Percentiles rank a stretch among this genome's conserved stretches.
phyloP scores from a whole-genome alignment of 805 yeast species.

The Cyberlindnera japonica region DNA sequence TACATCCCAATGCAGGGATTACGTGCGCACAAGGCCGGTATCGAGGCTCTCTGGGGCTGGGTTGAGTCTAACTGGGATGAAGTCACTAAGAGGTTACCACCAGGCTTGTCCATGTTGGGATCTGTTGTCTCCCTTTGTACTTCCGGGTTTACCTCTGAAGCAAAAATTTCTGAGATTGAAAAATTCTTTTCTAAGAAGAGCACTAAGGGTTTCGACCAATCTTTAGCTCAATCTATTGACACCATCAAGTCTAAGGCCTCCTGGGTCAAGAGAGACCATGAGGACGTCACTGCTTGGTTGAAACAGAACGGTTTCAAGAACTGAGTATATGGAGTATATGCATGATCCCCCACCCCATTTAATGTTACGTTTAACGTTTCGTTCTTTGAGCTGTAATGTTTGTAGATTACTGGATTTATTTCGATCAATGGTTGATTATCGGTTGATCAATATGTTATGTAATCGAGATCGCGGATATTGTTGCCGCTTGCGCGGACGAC shows the following conservation, averaged over 20 bases:
- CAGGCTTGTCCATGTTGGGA: constrained; percentile 76
- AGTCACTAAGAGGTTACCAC: constrained; percentile 65
- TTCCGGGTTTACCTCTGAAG: constrained; percentile 55
- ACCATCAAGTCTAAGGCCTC: constrained; percentile 50
- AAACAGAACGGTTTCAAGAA: constrained; percentile 28
- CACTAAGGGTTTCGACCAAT: constrained; percentile 62
- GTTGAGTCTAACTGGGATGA: constrained; percentile 67
- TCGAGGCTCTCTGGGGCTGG: constrained; percentile 74
- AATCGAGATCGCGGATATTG: too few species aligned
- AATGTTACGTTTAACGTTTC: too few species aligned
- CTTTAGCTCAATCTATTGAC: constrained; percentile 64
- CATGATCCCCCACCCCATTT: too few species aligned
- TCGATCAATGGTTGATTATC: too few species aligned
- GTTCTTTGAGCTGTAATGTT: too few species aligned
- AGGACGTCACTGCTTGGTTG: constrained; percentile 48
- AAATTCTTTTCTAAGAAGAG: constrained; percentile 49
- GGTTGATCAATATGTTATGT: too few species aligned
- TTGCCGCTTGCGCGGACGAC: too few species aligned
- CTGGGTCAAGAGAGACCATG: constrained; percentile 58
- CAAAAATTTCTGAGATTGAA: constrained; percentile 48
- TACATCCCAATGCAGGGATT: constrained; percentile 75
- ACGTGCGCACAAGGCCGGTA: constrained; percentile 59
- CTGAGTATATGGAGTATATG: too few species aligned
- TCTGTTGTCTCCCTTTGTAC: constrained; percentile 63
- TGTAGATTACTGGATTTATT: too few species aligned